Evolutionary conservation across 495 filamentous ascomycete species (phyloP), one percentile per base, ranked within the genome.

Genomic region (Chaetomium tenue): DNA sequence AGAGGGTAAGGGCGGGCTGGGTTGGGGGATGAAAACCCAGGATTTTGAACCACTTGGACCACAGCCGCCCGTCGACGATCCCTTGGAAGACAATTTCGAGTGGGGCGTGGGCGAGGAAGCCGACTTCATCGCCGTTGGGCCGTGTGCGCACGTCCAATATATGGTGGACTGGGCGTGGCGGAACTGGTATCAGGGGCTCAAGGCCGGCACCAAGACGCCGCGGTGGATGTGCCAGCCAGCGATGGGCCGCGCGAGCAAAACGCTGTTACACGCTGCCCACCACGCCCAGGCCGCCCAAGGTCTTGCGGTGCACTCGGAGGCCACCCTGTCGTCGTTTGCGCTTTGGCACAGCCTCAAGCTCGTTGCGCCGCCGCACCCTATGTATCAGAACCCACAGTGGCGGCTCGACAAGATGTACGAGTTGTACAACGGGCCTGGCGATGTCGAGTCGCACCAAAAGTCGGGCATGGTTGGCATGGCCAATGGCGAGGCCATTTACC

Each of bases 191-290:
- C 57, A 60, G 15, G 42, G 57, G 3, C 37, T 60, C 42, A 46
- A 47, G 26, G 40, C 57, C 26, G 40, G 57, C 26, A 33, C 25
- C 40, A 37, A 22, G 57, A 28, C 23, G 37, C 42, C 57, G 13
- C 40, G 57, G 16, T 60, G 57, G 57, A 60, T 60, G 57, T 60
- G 57, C 57, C 57, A 60, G 42, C 57, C 57, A 1, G 57, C 57
- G 6, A 60, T 60, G 57, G 57, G 57, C 25, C 57, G 57, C 57
- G 57, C 57, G 15, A 60, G 57, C 57, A 30, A 42, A 25, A 30
- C 37, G 0, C 28, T 60, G 26, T 26, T 60, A 42, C 57, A 12
- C 6, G 57, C 57, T 18, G 57, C 44, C 15, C 57, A 60, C 42
- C 42, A 60, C 57, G 40, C 40, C 13, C 57, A 60, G n/a, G 57